Evolutionary conservation across 441 rosid genomes (phyloP).

Genomic region (Flueggea neowawraea): DNA sequence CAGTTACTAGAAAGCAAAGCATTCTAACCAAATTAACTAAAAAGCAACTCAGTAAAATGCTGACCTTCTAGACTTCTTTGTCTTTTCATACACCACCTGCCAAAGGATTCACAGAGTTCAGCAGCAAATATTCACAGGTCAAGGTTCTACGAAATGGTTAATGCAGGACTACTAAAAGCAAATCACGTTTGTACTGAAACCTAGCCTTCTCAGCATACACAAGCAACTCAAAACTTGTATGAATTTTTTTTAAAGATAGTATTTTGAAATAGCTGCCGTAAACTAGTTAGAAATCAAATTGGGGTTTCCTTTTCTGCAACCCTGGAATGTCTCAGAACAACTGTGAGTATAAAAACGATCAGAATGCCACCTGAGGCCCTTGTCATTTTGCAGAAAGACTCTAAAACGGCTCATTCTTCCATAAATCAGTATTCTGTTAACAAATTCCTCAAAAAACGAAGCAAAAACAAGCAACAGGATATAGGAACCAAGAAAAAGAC

Average conservation of each 20-base stretch:
- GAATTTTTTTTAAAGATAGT: too few relatives aligned
- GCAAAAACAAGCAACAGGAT: neutral
- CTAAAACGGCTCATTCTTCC: neutral
- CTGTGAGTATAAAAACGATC: too few relatives aligned
- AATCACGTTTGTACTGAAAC: neutral
- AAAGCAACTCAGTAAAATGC: slow-evolving; percentile 4
- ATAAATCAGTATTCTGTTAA: neutral
- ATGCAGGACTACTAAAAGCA: neutral
- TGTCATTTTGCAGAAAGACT: too few relatives aligned
- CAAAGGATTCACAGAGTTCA: slow-evolving; percentile 9
- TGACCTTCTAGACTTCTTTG: slow-evolving; percentile 28
- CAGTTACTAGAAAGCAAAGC: neutral
- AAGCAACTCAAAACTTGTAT: too few relatives aligned
- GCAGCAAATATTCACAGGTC: too few relatives aligned
- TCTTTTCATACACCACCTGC: slow-evolving; percentile 30
- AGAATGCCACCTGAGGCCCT: too few relatives aligned
- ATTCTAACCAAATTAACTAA: slow-evolving; percentile 2
- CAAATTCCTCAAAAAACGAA: neutral
- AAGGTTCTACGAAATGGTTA: slow-evolving; percentile 2
- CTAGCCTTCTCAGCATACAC: too few relatives aligned
- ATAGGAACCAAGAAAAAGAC: neutral
- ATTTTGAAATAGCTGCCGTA: too few relatives aligned
- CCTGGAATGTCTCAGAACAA: too few relatives aligned
- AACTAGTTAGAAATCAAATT: too few relatives aligned
- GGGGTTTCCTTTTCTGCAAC: too few relatives aligned